Evolutionary conservation across 75 land plant genomes (phyloP), one percentile per base, ranked within the genome.

Genomic region (Azolla pinnata): DNA sequence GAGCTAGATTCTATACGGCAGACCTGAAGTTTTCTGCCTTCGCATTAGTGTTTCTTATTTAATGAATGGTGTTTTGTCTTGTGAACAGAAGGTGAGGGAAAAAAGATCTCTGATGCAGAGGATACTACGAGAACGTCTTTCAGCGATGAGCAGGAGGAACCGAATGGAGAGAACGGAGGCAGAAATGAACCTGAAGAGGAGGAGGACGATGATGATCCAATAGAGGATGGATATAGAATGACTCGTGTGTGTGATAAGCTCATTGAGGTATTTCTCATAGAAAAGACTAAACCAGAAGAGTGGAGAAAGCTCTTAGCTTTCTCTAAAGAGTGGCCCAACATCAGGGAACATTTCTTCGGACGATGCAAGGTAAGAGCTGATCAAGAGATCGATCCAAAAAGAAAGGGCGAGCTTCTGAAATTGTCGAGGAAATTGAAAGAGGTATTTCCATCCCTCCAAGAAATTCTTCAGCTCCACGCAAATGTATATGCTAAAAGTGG

Each of bases 171-270:
- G n/a, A n/a, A n/a, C n/a, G n/a, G n/a, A n/a, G n/a, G n/a, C n/a
- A n/a, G n/a, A n/a, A n/a, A n/a, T n/a, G n/a, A n/a, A n/a, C n/a
- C n/a, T n/a, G n/a, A n/a, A n/a, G n/a, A n/a, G n/a, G n/a, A n/a
- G n/a, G n/a, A n/a, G n/a, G 38, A 76, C 42, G 67, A 47, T 8
- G 84, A 83, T 42, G 67, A 60, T 30, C 81, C 80, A 56, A 67
- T 83, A 33, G 82, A 75, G 25, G 65, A 81, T 45, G 95, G 83
- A 8, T 77, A 70, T 45, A 82, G 69, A 26, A 72, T 90, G 68
- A 68, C 81, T 18, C 74, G 81, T 33, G 81, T 90, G n/a, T 87
- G 93, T 69, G 97, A 90, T 63, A 83, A 72, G 64, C 66, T 90
- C 46, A 87, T 90, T 52, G 88, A 90, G 5, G 63, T 87, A 31